Conservation (phyloP, 805 yeast species). For the Saccharomycopsis guyanensis region DNA sequence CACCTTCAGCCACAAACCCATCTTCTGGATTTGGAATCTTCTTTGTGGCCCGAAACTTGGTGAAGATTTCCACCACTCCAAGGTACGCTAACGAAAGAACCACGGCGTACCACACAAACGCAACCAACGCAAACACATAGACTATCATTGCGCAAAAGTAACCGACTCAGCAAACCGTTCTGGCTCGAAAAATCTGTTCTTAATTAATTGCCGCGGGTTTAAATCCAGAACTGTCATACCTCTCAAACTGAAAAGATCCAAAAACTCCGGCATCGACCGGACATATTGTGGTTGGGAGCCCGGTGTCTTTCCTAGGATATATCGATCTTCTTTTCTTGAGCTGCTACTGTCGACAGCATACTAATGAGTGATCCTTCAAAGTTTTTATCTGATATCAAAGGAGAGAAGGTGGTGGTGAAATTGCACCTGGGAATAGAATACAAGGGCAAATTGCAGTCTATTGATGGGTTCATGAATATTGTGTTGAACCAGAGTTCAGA, state of each 20-base stretch:
- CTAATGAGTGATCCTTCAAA: slow-evolving; percentile 44
- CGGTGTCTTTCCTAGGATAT: too few species aligned
- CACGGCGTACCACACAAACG: slow-evolving; percentile 33
- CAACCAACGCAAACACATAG: background rate
- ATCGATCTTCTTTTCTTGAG: too few species aligned
- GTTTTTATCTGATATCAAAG: slow-evolving; percentile 72
- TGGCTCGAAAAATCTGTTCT: too few species aligned
- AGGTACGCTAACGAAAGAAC: slow-evolving; percentile 31
- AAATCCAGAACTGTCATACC: too few species aligned
- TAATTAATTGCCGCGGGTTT: too few species aligned
- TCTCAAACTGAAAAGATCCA: too few species aligned
- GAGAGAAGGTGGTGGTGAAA: slow-evolving; percentile 74
- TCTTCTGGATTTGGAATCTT: slow-evolving; percentile 22
- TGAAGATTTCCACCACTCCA: slow-evolving; percentile 35
- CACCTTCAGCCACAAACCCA: slow-evolving; percentile 46
- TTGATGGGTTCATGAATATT: slow-evolving; percentile 95
- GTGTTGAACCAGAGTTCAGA: slow-evolving; percentile 69
- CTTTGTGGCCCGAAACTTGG: slow-evolving; percentile 26
- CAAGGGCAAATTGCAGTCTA: slow-evolving; percentile 68
- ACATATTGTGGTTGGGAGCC: too few species aligned
- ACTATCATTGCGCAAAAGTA: background rate
- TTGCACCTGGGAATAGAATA: slow-evolving; percentile 84
- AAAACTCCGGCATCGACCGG: too few species aligned
- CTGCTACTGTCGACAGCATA: too few species aligned
- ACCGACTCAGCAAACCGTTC: too few species aligned